Conservation (phyloP, 2,329 filamentous ascomycete genomes). For the Xylaria sp. region DNA sequence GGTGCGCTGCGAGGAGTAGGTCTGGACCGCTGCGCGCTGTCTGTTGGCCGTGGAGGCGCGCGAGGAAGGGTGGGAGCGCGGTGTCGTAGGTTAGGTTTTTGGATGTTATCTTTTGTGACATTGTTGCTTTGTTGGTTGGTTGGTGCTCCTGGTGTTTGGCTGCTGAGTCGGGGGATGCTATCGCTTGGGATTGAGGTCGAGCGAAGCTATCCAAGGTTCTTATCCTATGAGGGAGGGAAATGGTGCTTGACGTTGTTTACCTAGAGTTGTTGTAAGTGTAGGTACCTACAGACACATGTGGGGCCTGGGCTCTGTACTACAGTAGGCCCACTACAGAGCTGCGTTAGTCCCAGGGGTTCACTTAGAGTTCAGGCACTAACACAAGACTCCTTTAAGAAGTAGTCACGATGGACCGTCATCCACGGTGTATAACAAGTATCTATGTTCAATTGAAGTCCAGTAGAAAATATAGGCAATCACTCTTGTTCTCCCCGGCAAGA, state of each 20-base stretch:
- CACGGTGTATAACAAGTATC: not conserved
- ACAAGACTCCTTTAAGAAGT: not conserved
- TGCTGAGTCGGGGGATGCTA: not conserved
- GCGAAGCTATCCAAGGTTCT: not conserved
- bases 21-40: slow-evolving; percentile 59
- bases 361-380: no score
- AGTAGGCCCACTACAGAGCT: not conserved
- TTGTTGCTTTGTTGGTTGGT: slow-evolving; percentile 53
- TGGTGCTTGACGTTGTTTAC: not conserved
- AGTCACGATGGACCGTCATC: no score
- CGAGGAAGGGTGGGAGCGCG: slow-evolving; percentile 70
- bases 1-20: slow-evolving; percentile 61
- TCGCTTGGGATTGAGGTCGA: not conserved
- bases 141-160: not conserved
- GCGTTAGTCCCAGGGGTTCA: no score
- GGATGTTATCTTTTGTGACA: slow-evolving; percentile 72
- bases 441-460: not conserved
- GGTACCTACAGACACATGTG: not conserved
- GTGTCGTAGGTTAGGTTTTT: slow-evolving; percentile 76
- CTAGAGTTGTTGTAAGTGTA: not conserved
- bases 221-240: not conserved
- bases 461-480: not conserved
- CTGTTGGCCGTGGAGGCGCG: slow-evolving; percentile 63
- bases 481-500: not conserved
- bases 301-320: slow-evolving; percentile 3